Evolutionary conservation across 2,329 filamentous ascomycete species (phyloP), one percentile per base, ranked within the genome.

Genomic region (Aureobasidium namibiae): DNA sequence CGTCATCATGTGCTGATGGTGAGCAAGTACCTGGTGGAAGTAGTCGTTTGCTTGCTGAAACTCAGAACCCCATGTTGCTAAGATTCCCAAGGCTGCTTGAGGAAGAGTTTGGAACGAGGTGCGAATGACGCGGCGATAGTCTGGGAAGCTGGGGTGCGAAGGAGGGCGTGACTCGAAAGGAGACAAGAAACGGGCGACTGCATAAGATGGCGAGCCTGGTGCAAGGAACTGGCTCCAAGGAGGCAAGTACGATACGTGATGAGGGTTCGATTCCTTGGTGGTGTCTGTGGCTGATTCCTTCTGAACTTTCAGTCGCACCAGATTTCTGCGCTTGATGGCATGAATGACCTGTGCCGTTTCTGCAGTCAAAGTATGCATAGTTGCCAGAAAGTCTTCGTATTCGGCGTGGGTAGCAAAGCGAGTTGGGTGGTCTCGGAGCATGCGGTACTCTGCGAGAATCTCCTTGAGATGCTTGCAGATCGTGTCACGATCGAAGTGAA

Each of bases 211-310:
- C 23, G 50, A 36, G 18, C 50, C 50, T 7, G 36, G 24, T 10
- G 50, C 38, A 29, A 54, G 50, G 18, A 54, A 54, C n/a, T 42
- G 36, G 13, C 23, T 54, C 50, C 50, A 54, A 2, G 50, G 50
- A n/a, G 36, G 23, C 24, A 41, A n/a, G 16, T 13, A n/a, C 6
- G 38, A 16, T n/a, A 18, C 5, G 14, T 23, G 26, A 23, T n/a
- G 23, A 10, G 10, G 50, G 21, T 54, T 21, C 6, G 50, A 26
- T 21, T 42, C 24, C 10, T 44, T 14, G 21, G 33, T 13, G 10
- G 18, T 41, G 14, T 54, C 50, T 4, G 29, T 33, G 23, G 33
- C 10, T 2, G 38, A 42, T 18, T 54, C 50, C 36, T 42, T 8
- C 38, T 54, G 50, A 13, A 33, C 38, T 31, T 41, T 31, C 23